Conservation (phyloP, 352 stramenopile species). For the Globisporangium nagaii region DNA sequence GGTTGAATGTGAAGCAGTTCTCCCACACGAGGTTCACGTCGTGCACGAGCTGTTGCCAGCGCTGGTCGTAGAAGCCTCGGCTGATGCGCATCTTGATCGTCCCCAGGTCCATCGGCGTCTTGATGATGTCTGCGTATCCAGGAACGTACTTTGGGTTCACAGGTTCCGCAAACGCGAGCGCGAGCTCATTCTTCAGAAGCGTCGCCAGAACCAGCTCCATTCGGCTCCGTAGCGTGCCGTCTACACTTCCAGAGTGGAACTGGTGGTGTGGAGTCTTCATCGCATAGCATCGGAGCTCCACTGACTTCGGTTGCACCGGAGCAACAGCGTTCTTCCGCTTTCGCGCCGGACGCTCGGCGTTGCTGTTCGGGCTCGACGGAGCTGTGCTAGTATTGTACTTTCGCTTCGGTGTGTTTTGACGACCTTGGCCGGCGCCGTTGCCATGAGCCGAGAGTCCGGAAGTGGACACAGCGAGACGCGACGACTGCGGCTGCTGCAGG, state of each 20-base stretch:
- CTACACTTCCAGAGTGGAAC: slow-evolving; percentile 23
- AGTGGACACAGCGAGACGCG: slow-evolving; percentile 9
- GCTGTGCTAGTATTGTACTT: slow-evolving; percentile 29
- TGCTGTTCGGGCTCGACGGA: slow-evolving; percentile 7
- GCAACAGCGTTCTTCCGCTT: slow-evolving; percentile 28
- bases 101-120: slow-evolving; percentile 88
- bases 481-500: slow-evolving; percentile 17
- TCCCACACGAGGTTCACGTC: slow-evolving; percentile 79
- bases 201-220: slow-evolving; percentile 60
- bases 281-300: slow-evolving; percentile 58
- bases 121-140: slow-evolving; percentile 65
- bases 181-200: slow-evolving; percentile 61
- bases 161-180: slow-evolving; percentile 57
- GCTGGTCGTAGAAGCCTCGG: slow-evolving; percentile 54
- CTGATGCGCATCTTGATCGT: slow-evolving; percentile 82
- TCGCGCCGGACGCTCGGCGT: slow-evolving; percentile 22
- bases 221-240: slow-evolving; percentile 46
- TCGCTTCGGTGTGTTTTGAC: slow-evolving; percentile 47
- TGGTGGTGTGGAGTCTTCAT: slow-evolving; percentile 20
- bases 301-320: slow-evolving; percentile 20
- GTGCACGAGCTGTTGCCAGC: slow-evolving; percentile 41
- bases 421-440: slow-evolving; percentile 4
- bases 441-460: neutral
- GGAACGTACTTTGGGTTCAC: slow-evolving; percentile 66
- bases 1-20: slow-evolving; percentile 86